Conservation (phyloP, 2,329 filamentous ascomycete species). For the Fusarium bactridioides region DNA sequence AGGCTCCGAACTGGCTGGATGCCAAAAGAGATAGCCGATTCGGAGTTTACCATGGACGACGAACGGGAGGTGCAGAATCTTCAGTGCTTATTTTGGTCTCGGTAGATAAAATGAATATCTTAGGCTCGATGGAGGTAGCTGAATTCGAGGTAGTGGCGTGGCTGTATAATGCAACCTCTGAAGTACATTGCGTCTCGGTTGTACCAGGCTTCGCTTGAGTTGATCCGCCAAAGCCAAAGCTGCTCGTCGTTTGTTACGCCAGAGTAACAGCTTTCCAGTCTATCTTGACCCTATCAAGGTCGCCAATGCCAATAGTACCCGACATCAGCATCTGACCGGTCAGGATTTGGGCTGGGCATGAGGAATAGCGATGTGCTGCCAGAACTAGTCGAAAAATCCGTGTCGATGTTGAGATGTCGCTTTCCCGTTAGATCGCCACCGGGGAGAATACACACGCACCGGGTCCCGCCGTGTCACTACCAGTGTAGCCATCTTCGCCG, state of each 20-base stretch:
- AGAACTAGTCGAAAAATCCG: too few relatives aligned
- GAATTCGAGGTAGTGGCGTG: too few relatives aligned
- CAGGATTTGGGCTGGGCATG: neutral
- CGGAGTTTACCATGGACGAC: neutral
- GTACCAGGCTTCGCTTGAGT: neutral
- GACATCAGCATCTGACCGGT: neutral
- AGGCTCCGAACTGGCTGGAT: neutral
- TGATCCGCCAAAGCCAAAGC: neutral
- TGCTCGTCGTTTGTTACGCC: rapidly evolving
- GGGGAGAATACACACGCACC: too few relatives aligned
- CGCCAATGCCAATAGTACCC: neutral
- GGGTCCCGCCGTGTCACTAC: too few relatives aligned
- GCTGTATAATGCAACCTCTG: neutral
- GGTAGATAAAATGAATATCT: neutral
- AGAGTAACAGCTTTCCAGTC: too few relatives aligned
- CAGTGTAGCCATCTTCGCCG: too few relatives aligned
- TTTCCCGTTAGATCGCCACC: too few relatives aligned
- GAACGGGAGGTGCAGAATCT: too few relatives aligned
- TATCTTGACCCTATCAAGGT: neutral
- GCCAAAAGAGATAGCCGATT: too few relatives aligned
- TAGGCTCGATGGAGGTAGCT: neutral
- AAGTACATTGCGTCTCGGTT: neutral
- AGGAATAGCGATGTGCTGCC: too few relatives aligned
- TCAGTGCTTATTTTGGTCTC: neutral
- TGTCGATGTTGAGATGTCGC: too few relatives aligned